A percentile compares a stretch with the other conserved stretches of the same genome.
Evolutionary conservation across 2,329 filamentous ascomycete species (phyloP).

Genomic region (Aureobasidium sp.): DNA sequence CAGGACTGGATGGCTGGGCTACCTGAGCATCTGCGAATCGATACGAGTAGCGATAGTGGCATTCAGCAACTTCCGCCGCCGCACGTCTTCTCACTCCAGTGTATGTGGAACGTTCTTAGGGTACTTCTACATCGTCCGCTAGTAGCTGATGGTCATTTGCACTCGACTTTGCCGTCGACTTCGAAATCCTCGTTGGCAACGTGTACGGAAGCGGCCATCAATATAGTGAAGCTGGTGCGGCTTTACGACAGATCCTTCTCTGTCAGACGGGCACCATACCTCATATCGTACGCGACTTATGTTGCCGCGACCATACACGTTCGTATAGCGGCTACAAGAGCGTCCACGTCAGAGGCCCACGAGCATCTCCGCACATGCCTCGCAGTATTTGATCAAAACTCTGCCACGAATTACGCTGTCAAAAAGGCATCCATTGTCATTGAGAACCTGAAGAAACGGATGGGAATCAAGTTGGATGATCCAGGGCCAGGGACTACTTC

Average conservation of each 20-base stretch:
- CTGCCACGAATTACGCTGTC: conserved; percentile 46
- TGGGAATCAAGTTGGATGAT: conserved; percentile 29
- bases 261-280: conserved; percentile 43
- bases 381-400: conserved; percentile 42
- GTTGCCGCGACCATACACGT: conserved; percentile 48
- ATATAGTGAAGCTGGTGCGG: conserved; percentile 39
- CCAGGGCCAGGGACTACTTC: background rate
- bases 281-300: conserved; percentile 51
- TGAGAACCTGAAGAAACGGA: conserved; percentile 40
- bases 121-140: conserved; percentile 51
- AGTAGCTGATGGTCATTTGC: conserved; percentile 40
- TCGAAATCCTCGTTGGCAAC: conserved; percentile 26
- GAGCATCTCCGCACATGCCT: conserved; percentile 39
- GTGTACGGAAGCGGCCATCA: conserved; percentile 42
- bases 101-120: conserved; percentile 44
- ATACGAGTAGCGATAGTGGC: background rate
- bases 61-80: background rate
- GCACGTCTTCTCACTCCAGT: conserved; percentile 7
- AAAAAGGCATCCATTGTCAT: conserved; percentile 42
- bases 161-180: background rate
- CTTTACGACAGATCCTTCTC: conserved; percentile 42
- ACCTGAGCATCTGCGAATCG: background rate
- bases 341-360: conserved; percentile 37
- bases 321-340: conserved; percentile 38
- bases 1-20: background rate